Base-by-base conservation (phyloP, 2,329 filamentous ascomycete genomes). In the Epichloe typhina region DNA sequence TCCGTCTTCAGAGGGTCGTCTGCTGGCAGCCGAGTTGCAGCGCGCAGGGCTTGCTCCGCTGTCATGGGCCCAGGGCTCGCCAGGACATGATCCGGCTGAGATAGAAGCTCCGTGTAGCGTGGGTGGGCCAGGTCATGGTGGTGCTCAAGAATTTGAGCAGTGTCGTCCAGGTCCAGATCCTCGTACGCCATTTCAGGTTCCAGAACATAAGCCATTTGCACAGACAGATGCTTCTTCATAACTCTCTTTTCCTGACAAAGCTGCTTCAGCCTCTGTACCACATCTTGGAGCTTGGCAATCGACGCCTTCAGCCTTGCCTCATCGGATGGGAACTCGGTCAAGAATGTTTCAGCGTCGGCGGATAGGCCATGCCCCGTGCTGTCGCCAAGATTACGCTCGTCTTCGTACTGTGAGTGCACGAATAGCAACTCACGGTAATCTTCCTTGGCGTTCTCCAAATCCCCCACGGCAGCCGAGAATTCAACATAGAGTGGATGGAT, bases 371-470 rank as follows among this genome's bases (percentile, higher is more conserved):
- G 61, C 3, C 56, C 61, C 9, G 51, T 62, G 26, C 50, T 51
- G 23, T 61, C 59, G 50, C 68, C 64, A 33, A 68, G 53, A 21
- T 61, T 58, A 13, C 69, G 55, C 37, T 72, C 62, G 46, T 69
- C 61, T 49, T 71, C 61, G 43, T 64, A 67, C 48, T 62, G 61
- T 8, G 69, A 63, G 40, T 66, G 68, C 37, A 67, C 65, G 50
- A 67, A 62, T 11, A 64, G 51, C 4, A 77, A 64, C 40, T 77
- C 72, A 5, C 66, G 62, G 36, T 69, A 61, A n/a, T 72, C 67
- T 52, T 79, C 75, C 46, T 65, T 67, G 13, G 72, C 71, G 33
- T 73, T 65, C 43, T 71, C 66, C n/a, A 73, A 61, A 17, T 76
- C 70, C 1, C 66, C 69, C 9, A 73, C 66, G 1, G 67, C 65